Evolutionary conservation across 306 rosid species (phyloP), one percentile per base, ranked within the genome.

Genomic region (Corylus americana): DNA sequence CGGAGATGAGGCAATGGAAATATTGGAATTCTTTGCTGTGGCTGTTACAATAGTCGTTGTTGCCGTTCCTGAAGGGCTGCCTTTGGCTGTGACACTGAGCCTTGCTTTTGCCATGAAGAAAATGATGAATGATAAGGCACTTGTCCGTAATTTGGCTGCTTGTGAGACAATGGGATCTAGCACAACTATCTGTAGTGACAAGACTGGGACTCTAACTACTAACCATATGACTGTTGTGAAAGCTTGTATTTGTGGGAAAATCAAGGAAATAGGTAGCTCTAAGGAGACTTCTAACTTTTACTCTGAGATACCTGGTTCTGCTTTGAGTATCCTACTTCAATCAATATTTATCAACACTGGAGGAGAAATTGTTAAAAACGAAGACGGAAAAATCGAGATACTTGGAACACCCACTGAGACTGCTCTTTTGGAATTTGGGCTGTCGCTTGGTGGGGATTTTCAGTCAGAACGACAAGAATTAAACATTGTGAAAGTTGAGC

Each of bases 161-260:
- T 95, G 99, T 68, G 99, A 95, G 92, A 95, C 99, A 47, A 95
- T 95, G 99, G 99, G 99, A 83, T 95, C 99, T 25, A 90, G 96
- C 61, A 95, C 98, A 70, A 91, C 92, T 59, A 91, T 95, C 83
- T 95, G 99, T 80, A 95, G 98, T 81, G 99, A 95, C 90, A 95
- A 95, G 88, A 95, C 99, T 64, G 98, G 98, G 62, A 95, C 99
- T 29, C 85, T 95, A 82, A 95, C 99, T 57, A 95, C 98, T 48
- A 95, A 95, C 87, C 96, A 88, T 78, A 95, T 95, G 99, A 91
- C 98, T 71, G 94, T 95, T 74, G 98, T 93, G 77, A 93, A 95
- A 90, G 91, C 93, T 75, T 95, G 90, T 84, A 70, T 93, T 71
- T 88, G 96, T 87, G 88, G 88, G 62, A 91, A 88, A 84, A 83